Evolutionary conservation across 306 rosid genomes (phyloP).

Genomic region (Luffa aegyptiaca): DNA sequence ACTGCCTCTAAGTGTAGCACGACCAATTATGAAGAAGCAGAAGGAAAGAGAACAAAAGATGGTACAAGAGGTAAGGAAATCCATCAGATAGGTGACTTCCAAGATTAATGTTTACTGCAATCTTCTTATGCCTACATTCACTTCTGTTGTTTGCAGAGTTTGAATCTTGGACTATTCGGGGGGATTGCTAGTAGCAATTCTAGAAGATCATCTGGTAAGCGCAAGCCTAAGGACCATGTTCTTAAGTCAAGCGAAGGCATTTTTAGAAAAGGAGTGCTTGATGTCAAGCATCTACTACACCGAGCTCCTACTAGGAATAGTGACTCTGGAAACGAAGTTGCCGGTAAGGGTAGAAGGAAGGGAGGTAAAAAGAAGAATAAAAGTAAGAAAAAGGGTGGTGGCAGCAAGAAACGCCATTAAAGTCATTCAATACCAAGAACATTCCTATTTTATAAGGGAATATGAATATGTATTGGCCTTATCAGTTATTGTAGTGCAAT

Average conservation of each 20-base stretch:
- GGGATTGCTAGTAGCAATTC: constrained; percentile 25
- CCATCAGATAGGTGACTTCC: not conserved
- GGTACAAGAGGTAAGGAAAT: constrained; percentile 44
- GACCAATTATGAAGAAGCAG: constrained; percentile 62
- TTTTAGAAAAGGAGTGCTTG: constrained; percentile 65
- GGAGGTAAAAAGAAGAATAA: constrained; percentile 19
- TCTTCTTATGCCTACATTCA: not conserved
- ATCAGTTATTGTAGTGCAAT: not conserved
- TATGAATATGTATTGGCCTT: not conserved
- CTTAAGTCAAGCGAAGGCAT: constrained; percentile 48
- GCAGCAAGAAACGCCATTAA: constrained; percentile 27
- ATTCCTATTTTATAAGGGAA: not conserved
- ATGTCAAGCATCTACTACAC: constrained; percentile 55
- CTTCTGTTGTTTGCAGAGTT: constrained; percentile 18
- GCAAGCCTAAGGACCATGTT: constrained; percentile 44
- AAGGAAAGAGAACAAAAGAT: constrained; percentile 63
- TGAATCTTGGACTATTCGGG: constrained; percentile 44
- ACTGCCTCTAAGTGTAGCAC: constrained; percentile 61
- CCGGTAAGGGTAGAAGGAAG: constrained; percentile 11
- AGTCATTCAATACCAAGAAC: not conserved
- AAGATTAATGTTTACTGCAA: not conserved
- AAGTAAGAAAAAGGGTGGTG: constrained; percentile 31
- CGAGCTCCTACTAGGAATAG: constrained; percentile 27
- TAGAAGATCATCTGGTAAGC: constrained; percentile 32
- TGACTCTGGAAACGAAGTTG: constrained; percentile 8